Evolutionary conservation across 192 early-diverging fungal species (phyloP).

Genomic region (Coemansia sp.): DNA sequence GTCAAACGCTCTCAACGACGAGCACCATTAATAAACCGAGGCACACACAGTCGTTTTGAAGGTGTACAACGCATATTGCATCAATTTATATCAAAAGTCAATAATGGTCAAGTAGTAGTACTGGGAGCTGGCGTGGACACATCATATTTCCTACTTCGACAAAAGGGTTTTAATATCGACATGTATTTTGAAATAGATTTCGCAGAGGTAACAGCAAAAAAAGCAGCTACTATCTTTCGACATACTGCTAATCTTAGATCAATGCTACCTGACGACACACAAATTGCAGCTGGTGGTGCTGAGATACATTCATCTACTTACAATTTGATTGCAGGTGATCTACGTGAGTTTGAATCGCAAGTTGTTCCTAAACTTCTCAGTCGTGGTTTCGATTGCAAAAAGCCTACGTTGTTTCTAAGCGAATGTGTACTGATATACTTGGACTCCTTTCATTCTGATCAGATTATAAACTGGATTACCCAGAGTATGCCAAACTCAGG

Average conservation of each 20-base stretch:
- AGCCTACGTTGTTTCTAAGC: constrained; percentile 86
- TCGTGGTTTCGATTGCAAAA: constrained; percentile 44
- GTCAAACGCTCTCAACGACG: constrained; percentile 69
- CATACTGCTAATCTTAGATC: constrained; percentile 32
- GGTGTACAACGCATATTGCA: constrained; percentile 66
- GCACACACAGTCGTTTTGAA: constrained; percentile 75
- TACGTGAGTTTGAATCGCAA: constrained; percentile 62
- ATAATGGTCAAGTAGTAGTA: constrained; percentile 66
- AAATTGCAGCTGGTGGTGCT: constrained; percentile 62
- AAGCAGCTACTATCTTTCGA: constrained; percentile 65
- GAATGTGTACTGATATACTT: constrained; percentile 95
- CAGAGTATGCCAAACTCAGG: constrained; percentile 45
- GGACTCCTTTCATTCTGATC: constrained; percentile 60
- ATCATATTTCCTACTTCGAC: constrained; percentile 79
- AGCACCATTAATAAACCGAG: constrained; percentile 92
- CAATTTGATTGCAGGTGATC: constrained; percentile 75
- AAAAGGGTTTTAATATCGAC: constrained; percentile 11
- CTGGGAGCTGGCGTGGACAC: constrained; percentile 94
- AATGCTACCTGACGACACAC: constrained; percentile 32
- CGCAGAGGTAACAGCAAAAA: constrained; percentile 79
- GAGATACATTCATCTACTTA: constrained; percentile 72
- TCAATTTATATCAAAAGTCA: constrained; percentile 57
- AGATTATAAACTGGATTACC: constrained; percentile 73
- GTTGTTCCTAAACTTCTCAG: constrained; percentile 62
- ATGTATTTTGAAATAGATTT: constrained; percentile 93